A percentile compares a stretch with the other conserved stretches of the same genome.
phyloP scores from a whole-genome alignment of 2,329 filamentous ascomycete genomes.

The Parasarocladium wereldwijsianum region DNA sequence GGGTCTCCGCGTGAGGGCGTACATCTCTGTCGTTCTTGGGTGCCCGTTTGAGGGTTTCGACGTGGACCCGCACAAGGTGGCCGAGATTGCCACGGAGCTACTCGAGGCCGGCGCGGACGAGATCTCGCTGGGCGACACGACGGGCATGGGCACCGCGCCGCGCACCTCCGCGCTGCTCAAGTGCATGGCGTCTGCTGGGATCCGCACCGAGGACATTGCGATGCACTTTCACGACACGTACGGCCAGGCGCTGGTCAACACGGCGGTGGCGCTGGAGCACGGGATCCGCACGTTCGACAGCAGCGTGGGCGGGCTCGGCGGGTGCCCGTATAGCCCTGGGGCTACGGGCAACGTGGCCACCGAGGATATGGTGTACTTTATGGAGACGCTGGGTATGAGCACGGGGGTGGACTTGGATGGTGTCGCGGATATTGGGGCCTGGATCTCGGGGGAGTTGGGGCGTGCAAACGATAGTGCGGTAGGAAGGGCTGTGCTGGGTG shows the following conservation, averaged over 20 bases:
- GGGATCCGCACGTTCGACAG: constrained; percentile 69
- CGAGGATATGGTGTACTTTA: constrained; percentile 68
- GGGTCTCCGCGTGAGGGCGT: constrained; percentile 58
- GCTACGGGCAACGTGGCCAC: constrained; percentile 79
- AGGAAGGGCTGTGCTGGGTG: constrained; percentile 48
- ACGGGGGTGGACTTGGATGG: constrained; percentile 59
- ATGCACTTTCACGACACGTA: constrained; percentile 88
- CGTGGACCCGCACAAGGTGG: constrained; percentile 47
- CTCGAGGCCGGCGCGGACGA: constrained; percentile 83
- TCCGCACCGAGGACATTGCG: constrained; percentile 56
- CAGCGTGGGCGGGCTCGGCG: constrained; percentile 67
- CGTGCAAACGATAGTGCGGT: constrained; percentile 50
- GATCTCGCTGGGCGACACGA: constrained; percentile 81
- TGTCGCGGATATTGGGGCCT: constrained; percentile 53
- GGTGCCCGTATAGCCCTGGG: constrained; percentile 73
- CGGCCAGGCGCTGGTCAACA: constrained; percentile 73
- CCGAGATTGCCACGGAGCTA: constrained; percentile 51
- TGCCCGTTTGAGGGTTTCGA: constrained; percentile 62
- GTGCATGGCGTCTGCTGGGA: constrained; percentile 49
- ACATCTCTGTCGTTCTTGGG: constrained; percentile 67
- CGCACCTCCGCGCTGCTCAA: constrained; percentile 49
- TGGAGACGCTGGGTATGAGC: constrained; percentile 58
- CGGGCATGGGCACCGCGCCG: constrained; percentile 75
- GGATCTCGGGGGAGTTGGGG: constrained; percentile 53
- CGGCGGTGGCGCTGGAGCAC: constrained; percentile 60